Base-by-base conservation (phyloP, 805 yeast genomes). In the Brettanomyces custersianus region DNA sequence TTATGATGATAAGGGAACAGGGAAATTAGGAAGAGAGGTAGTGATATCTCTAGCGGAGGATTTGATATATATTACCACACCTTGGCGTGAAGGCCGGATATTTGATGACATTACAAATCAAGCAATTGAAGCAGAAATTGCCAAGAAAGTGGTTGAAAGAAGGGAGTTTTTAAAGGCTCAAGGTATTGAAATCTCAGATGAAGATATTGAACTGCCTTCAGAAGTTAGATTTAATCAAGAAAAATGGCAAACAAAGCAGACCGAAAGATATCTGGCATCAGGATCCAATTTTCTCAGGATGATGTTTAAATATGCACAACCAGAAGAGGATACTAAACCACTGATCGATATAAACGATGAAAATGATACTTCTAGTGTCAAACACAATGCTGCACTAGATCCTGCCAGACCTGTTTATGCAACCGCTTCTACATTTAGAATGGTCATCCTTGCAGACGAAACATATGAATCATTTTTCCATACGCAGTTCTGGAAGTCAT, bases 381-480 rank as follows among this genome's bases (percentile, higher is more conserved):
- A 26, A 7, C 86, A 85, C 33, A 86, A 87, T 51, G 84, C 76
- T 4, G 95, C 95, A 0, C 61, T 86, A 26, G 84, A 86, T 51
- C 95, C 95, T 3, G 67, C 72, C 22, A 72, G 78, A 22, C 94
- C 95, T 1, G 75, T 80, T 8, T 74, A 63, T 39, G 68, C 88
- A 35, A 83, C 81, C 36, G 62, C 86, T 13, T 85, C 97, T 0
- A 87, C 95, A 0, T 90, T 90, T 61, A 66, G 97, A 42, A 90
- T 90, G 98, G 94, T 92, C 1, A 63, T 92, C 5, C 63, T 90
- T 5, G 96, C 97, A 0, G 96, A 88, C 54, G 97, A 87, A 50
- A 83, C 96, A 0, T 81, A 86, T 46, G 97, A 92, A 55, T 64
- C 81, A 28, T 75, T 90, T 42, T 92, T 92, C 60, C 68, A 84